Conservation (phyloP, 257 asterid species). For the Jacaranda copaia region DNA sequence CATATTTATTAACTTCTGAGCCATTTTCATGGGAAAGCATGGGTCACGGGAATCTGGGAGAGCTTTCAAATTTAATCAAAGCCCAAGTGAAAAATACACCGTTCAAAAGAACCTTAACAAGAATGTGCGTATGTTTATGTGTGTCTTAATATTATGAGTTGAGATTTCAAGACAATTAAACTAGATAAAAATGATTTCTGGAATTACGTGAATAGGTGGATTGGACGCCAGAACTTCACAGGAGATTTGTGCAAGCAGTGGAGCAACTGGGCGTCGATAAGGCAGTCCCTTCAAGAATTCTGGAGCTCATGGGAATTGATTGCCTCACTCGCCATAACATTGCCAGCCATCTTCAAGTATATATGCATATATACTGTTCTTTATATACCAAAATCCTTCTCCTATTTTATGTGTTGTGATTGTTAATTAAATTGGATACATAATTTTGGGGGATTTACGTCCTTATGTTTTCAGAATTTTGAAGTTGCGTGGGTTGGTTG, state of each 20-base stretch:
- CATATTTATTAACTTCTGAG: slow-evolving; percentile 42
- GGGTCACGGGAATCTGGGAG: slow-evolving; percentile 43
- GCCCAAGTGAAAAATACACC: not conserved
- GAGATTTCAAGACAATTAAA: not conserved
- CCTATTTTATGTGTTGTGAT: not conserved
- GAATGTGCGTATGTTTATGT: slow-evolving; percentile 8
- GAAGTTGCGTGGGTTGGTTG: slow-evolving; percentile 6
- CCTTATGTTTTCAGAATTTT: not conserved
- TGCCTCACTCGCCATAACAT: slow-evolving; percentile 97
- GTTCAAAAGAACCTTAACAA: slow-evolving; percentile 21
- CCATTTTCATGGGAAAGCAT: slow-evolving; percentile 26
- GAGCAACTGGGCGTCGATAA: slow-evolving; percentile 94
- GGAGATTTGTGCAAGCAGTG: slow-evolving; percentile 90
- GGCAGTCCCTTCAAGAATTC: slow-evolving; percentile 95
- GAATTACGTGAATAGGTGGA: slow-evolving; percentile 73
- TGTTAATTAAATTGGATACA: not conserved
- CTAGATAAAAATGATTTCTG: slow-evolving; percentile 16
- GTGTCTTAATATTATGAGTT: not conserved
- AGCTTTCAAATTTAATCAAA: not conserved
- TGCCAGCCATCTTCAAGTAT: slow-evolving; percentile 98
- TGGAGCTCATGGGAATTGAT: slow-evolving; percentile 93
- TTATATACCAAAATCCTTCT: not conserved
- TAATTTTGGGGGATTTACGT: not conserved
- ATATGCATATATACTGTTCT: not conserved
- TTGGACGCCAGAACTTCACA: slow-evolving; percentile 97